phyloP scores from a whole-genome alignment of 2,329 filamentous ascomycete genomes.

The Fusarium tupiense region DNA sequence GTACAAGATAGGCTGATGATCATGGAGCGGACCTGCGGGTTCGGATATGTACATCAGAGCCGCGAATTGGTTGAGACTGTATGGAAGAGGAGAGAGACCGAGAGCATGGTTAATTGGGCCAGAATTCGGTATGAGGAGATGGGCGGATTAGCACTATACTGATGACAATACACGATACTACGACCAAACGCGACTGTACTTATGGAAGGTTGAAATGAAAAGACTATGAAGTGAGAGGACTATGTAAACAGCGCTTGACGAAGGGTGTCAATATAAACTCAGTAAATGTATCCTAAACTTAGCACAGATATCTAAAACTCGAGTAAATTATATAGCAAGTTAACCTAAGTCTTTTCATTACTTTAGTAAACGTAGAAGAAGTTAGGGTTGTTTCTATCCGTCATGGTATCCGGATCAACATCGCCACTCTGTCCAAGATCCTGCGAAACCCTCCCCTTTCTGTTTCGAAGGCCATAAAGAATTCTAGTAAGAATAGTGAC shows the following conservation, averaged over 20 bases:
- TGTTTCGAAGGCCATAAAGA: neutral
- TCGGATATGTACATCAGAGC: conserved; percentile 8
- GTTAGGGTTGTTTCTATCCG: conserved; percentile 8
- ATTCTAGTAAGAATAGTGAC: neutral
- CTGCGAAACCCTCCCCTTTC: neutral
- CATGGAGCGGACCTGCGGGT: conserved; percentile 8
- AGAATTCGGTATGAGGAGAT: conserved; percentile 15
- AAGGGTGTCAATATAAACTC: no score
- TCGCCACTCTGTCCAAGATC: neutral
- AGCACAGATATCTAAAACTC: no score
- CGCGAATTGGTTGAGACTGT: conserved; percentile 7
- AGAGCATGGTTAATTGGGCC: conserved; percentile 7
- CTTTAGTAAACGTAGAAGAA: conserved; percentile 2
- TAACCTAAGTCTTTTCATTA: no score
- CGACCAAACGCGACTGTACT: no score
- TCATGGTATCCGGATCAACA: neutral
- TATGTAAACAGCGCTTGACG: neutral
- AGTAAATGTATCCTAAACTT: no score
- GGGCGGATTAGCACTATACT: conserved; percentile 7
- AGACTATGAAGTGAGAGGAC: neutral
- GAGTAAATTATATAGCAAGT: no score
- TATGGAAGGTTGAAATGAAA: neutral
- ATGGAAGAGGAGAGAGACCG: conserved; percentile 10
- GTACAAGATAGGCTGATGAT: conserved; percentile 2
- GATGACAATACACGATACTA: neutral